A percentile compares a stretch with the other conserved stretches of the same genome.
phyloP scores from a whole-genome alignment of 345 rosid genomes.

The Barbarea vulgaris region DNA sequence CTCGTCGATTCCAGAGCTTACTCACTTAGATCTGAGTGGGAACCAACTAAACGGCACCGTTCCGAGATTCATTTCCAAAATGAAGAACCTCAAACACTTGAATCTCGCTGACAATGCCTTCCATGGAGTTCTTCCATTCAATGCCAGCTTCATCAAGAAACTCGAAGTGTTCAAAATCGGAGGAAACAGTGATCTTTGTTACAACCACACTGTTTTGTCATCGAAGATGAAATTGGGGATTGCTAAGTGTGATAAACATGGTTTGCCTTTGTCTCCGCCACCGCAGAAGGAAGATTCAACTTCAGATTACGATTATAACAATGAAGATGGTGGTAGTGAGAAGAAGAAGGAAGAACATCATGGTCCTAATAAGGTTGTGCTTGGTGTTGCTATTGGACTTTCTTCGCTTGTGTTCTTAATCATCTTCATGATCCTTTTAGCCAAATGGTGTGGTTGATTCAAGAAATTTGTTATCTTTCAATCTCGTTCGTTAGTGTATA shows the following conservation, averaged over 20 bases:
- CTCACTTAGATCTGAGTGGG: conserved; percentile 81
- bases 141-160: conserved; percentile 63
- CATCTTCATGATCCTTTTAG: conserved; percentile 73
- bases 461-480: not conserved
- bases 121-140: conserved; percentile 87
- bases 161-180: conserved; percentile 69
- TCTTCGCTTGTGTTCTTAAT: conserved; percentile 86
- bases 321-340: conserved; percentile 41
- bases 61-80: conserved; percentile 66
- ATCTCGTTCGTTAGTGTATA: conserved; percentile 19
- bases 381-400: conserved; percentile 84
- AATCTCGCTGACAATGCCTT: conserved; percentile 73
- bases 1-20: conserved; percentile 68
- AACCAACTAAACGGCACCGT: conserved; percentile 90
- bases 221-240: conserved; percentile 85
- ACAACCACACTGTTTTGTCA: conserved; percentile 67
- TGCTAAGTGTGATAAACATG: conserved; percentile 84
- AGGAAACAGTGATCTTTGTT: conserved; percentile 80
- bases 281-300: conserved; percentile 60
- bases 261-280: conserved; percentile 83
- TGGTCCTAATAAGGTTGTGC: conserved; percentile 86
- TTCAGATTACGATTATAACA: conserved; percentile 59
- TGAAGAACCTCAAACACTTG: conserved; percentile 68
- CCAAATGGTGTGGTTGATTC: conserved; percentile 73
- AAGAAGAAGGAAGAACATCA: conserved; percentile 54